phyloP scores from a whole-genome alignment of 2,329 filamentous ascomycete genomes.

The Cryphonectria nitschkei region DNA sequence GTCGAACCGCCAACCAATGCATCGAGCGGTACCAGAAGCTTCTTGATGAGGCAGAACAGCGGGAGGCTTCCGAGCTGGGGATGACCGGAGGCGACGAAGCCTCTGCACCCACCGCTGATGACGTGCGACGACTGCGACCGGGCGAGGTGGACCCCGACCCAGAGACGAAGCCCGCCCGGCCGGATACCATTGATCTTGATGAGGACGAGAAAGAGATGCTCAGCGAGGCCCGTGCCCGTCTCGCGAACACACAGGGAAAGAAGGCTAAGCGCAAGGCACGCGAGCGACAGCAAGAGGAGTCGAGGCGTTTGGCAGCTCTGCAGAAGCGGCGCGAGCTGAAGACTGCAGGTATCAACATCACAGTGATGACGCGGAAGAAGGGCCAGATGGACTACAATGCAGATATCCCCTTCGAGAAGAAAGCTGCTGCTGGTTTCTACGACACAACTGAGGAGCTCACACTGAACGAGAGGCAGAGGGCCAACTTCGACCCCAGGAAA shows the following conservation, averaged over 20 bases:
- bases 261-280: constrained; percentile 98
- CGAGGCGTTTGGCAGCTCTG: constrained; percentile 81
- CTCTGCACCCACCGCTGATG: constrained; percentile 85
- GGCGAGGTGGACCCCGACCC: constrained; percentile 97
- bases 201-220: constrained; percentile 99
- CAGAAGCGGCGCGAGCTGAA: constrained; percentile 97
- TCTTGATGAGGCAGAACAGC: constrained; percentile 91
- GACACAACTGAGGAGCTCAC: constrained; percentile 84
- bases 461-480: constrained; percentile 81
- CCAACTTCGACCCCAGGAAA: constrained; percentile 89
- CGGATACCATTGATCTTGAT: constrained; percentile 96
- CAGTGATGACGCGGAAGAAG: constrained; percentile 86
- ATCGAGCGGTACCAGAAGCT: constrained; percentile 96
- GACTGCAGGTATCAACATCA: constrained; percentile 97
- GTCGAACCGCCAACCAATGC: constrained; percentile 94
- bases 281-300: constrained; percentile 94
- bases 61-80: constrained; percentile 79
- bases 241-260: constrained; percentile 98
- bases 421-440: constrained; percentile 85
- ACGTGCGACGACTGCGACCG: constrained; percentile 84
- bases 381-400: constrained; percentile 99
- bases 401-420: constrained; percentile 96
- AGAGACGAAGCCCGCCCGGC: constrained; percentile 91
- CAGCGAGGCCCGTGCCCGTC: constrained; percentile 91
- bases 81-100: constrained; percentile 87